Evolutionary conservation across 2,329 filamentous ascomycete genomes (phyloP), one percentile per base, ranked within the genome.

Genomic region (Colletotrichum tropicicola): DNA sequence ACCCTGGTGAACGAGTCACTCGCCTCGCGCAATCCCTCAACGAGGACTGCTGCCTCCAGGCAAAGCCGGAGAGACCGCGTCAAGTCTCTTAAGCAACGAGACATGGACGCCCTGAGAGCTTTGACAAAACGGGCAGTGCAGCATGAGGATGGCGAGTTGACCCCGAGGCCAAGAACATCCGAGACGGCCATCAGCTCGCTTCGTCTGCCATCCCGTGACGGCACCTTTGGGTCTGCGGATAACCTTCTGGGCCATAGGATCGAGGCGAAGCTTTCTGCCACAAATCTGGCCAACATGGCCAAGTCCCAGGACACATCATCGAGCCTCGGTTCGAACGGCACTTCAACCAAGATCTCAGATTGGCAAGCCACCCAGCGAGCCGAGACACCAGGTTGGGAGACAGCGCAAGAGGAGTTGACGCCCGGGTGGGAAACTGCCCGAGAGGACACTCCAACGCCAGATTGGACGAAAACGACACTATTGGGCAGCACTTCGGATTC

Each of bases 11-110:
- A 39, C 8, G 61, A 61, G 41, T 65, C 59, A 6, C 23, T 66
- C 13, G 47, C 63, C 1, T 66, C 60, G 4, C 47, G 67, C 6
- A 68, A 65, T 3, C 28, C 47, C 2, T 67, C 67, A 5, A 67
- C 60, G 7, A 55, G 48, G 28, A 67, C 52, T 10, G 55, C 57
- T 9, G 30, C 52, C 19, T 73, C 73, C 13, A 59, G 70, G 5
- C 70, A 73, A 30, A 79, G 71, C 43, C 76, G 79, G 15, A 73
- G 72, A 17, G 79, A 81, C 6, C 74, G 72, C 47, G 80, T 82
- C 5, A 76, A 75, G 21, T 77, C 80, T 17, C 76, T 75, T 69
- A 81, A 80, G 65, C 73, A 73, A 54, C 73, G 78, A 15, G 80
- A 82, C 32, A 73, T 82, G 62, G 78, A 81, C 59, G 61, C 61